phyloP scores from a whole-genome alignment of 73 alveolate species.

The Durusdinium trenchii region DNA sequence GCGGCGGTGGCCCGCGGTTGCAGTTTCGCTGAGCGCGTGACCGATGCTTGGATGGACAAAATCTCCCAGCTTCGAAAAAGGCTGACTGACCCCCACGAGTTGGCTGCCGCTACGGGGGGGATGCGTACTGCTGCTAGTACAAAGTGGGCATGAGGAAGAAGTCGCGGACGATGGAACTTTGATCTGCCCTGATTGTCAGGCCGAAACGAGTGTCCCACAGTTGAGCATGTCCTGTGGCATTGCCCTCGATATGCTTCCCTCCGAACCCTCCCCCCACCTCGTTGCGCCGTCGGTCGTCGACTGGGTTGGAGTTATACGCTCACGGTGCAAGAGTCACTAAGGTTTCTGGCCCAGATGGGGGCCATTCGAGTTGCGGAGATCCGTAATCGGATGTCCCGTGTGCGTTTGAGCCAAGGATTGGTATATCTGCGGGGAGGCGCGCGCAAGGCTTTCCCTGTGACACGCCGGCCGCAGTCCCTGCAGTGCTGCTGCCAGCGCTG shows the following conservation, averaged over 20 bases:
- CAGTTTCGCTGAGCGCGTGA: neutral
- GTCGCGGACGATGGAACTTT: neutral
- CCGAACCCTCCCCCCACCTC: neutral
- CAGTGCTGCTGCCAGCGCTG: too few species aligned
- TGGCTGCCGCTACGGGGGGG: neutral
- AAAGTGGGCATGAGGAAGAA: neutral
- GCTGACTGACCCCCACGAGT: neutral
- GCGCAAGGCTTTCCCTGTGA: too few species aligned
- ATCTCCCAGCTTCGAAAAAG: neutral
- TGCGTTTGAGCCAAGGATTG: too few species aligned
- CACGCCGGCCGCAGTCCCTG: too few species aligned
- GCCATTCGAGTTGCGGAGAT: neutral
- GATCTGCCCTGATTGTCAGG: neutral
- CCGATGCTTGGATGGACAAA: neutral
- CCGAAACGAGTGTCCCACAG: neutral
- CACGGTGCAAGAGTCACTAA: neutral
- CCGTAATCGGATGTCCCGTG: neutral
- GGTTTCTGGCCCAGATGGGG: neutral
- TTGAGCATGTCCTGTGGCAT: neutral
- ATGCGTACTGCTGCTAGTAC: neutral
- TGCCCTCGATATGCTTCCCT: neutral
- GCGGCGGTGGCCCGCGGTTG: neutral
- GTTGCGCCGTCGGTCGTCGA: neutral
- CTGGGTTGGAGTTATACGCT: neutral
- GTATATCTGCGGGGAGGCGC: too few species aligned